phyloP scores from a whole-genome alignment of 2,329 filamentous ascomycete genomes.

The Blastomyces parvus region DNA sequence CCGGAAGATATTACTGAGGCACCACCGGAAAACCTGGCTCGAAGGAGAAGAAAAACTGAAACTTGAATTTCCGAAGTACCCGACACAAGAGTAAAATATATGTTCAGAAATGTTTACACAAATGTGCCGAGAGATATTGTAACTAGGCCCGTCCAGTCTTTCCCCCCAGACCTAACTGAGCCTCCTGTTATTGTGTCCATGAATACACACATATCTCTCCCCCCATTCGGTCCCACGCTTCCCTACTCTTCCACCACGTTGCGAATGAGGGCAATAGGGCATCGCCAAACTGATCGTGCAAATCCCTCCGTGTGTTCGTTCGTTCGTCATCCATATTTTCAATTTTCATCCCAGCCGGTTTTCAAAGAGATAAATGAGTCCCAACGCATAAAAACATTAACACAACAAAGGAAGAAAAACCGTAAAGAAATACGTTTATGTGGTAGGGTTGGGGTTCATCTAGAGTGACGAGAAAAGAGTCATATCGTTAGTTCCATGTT shows the following conservation, averaged over 20 bases:
- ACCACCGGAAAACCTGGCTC: not conserved
- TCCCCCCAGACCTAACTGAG: not conserved
- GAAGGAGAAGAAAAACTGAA: not conserved
- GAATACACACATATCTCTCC: not conserved
- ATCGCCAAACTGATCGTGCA: not conserved
- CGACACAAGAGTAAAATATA: conserved; percentile 3
- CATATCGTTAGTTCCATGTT: conserved; percentile 2
- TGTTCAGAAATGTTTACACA: not conserved
- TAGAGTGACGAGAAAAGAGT: conserved; percentile 25
- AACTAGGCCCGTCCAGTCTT: not conserved
- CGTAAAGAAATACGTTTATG: conserved; percentile 40
- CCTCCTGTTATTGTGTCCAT: not conserved
- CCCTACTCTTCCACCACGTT: not conserved
- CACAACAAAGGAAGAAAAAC: not conserved
- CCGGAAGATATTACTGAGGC: not conserved
- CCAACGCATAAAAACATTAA: conserved; percentile 5
- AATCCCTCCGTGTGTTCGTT: not conserved
- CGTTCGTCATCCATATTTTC: conserved; percentile 3
- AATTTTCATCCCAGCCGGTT: not conserved
- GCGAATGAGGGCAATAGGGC: not conserved
- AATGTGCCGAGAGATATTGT: not conserved
- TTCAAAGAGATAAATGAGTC: not conserved
- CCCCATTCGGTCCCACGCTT: not conserved
- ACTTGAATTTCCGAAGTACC: conserved; percentile 8
- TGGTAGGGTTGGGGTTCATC: conserved; percentile 82